Base-by-base conservation (phyloP, 2,329 filamentous ascomycete species). In the Paecilomyces formosus region DNA sequence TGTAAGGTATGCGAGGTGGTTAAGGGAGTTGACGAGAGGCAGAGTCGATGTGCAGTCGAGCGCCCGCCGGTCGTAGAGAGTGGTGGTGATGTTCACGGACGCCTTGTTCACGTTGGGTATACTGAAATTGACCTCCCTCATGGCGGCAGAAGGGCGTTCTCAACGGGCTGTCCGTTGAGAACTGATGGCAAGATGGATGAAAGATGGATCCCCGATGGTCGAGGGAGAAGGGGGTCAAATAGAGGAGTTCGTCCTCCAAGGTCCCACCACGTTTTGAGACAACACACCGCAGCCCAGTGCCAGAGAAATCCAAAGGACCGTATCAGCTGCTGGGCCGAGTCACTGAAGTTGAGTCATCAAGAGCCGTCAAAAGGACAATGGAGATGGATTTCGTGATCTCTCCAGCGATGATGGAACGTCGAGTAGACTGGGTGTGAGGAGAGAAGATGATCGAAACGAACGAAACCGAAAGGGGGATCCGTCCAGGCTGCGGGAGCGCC, bases 21-120 rank as follows among this genome's bases (percentile, higher is more conserved):
- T 99, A 72, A 99, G 87, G 0, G 94, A 99, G 81, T 97, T 99
- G 81, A 99, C 97, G 62, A 99, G 85, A 56, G 94, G 94, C 30
- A 99, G 83, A 0, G 94, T 99, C 39, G 94, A 99, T 57, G 94
- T 99, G 80, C 94, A 99, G 76, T 99, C 94, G 69, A 99, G 88
- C 55, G 94, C 94, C 74, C 94, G 88, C 65, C 94, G 90, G 79
- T 99, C 94, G 76, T 99, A 99, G 62, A 99, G 85, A 74, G 94
- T 95, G 58, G 94, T 97, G 66, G 94, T 99, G 79, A 99, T 99
- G 78, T 93, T 93, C 71, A 96, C 92, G 60, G 93, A 96, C 71
- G 94, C 94, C 88, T 97, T 97, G 79, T 97, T 97, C 84, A 95
- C 92, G 83, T 94, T 97, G 57, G 94, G 93, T 74, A 97, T 97